phyloP scores from a whole-genome alignment of 1,139 yeast genomes.

The Yamadazyma jaroonii region DNA sequence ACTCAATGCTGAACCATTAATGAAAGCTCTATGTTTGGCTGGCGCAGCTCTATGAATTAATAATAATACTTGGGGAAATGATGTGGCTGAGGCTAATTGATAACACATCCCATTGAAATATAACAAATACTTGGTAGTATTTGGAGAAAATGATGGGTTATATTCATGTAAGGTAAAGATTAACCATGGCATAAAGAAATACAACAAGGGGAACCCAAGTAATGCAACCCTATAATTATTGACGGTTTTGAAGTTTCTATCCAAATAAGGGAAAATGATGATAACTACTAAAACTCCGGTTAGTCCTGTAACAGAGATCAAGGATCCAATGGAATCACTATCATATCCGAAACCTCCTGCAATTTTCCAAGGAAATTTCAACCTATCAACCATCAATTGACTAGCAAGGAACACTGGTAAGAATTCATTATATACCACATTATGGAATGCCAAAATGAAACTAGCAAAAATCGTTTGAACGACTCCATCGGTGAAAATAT shows the following conservation, averaged over 20 bases:
- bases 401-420: conserved; percentile 59
- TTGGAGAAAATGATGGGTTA: conserved; percentile 21
- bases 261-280: conserved; percentile 54
- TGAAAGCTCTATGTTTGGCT: conserved; percentile 46
- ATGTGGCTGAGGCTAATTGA: conserved; percentile 33
- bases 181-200: conserved; percentile 48
- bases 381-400: conserved; percentile 25
- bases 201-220: conserved; percentile 45
- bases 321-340: conserved; percentile 49
- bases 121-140: conserved; percentile 22
- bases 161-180: conserved; percentile 40
- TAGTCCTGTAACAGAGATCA: conserved; percentile 56
- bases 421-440: conserved; percentile 56
- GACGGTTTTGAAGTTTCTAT: conserved; percentile 46
- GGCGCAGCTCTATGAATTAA: conserved; percentile 49
- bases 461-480: conserved; percentile 13
- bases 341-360: conserved; percentile 33
- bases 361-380: conserved; percentile 37
- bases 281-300: conserved; percentile 52
- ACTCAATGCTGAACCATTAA: conserved; percentile 49
- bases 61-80: conserved; percentile 21
- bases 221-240: conserved; percentile 41
- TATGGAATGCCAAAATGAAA: conserved; percentile 30
- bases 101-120: conserved; percentile 24
- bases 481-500: conserved; percentile 14